phyloP scores from a whole-genome alignment of 495 filamentous ascomycete species.

The Barbatosphaeria neglecta region DNA sequence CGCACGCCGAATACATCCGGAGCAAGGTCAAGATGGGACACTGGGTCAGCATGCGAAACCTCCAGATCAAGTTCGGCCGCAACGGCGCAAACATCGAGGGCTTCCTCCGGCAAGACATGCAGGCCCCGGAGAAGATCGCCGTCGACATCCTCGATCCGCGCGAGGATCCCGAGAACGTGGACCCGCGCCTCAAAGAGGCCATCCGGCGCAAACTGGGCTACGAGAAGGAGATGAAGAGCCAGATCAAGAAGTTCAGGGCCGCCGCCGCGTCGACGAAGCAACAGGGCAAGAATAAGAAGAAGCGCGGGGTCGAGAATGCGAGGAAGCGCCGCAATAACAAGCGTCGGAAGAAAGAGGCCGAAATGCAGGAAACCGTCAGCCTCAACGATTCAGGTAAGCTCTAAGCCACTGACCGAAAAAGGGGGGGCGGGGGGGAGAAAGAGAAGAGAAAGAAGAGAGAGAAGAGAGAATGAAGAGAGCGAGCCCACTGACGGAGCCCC shows the following conservation, averaged over 20 bases:
- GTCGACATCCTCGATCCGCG: conserved; percentile 25
- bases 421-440: too few species aligned
- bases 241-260: conserved; percentile 25
- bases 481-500: too few species aligned
- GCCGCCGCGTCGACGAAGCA: conserved; percentile 16
- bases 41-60: conserved; percentile 58
- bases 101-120: conserved; percentile 50
- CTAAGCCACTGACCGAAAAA: too few species aligned
- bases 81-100: conserved; percentile 55
- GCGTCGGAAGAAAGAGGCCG: too few species aligned
- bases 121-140: conserved; percentile 35
- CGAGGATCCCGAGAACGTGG: conserved; percentile 23
- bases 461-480: too few species aligned
- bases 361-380: too few species aligned
- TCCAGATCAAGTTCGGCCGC: conserved; percentile 51
- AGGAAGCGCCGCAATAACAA: too few species aligned
- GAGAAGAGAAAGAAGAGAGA: too few species aligned
- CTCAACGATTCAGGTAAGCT: too few species aligned
- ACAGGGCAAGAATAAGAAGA: too few species aligned
- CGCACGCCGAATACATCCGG: conserved; percentile 50
- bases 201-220: conserved; percentile 53
- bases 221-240: conserved; percentile 37
- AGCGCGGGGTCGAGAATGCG: conserved; percentile 11
- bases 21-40: conserved; percentile 42
- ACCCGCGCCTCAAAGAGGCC: conserved; percentile 48